phyloP scores from a whole-genome alignment of 305 asterid genomes.

The Striga hermonthica region DNA sequence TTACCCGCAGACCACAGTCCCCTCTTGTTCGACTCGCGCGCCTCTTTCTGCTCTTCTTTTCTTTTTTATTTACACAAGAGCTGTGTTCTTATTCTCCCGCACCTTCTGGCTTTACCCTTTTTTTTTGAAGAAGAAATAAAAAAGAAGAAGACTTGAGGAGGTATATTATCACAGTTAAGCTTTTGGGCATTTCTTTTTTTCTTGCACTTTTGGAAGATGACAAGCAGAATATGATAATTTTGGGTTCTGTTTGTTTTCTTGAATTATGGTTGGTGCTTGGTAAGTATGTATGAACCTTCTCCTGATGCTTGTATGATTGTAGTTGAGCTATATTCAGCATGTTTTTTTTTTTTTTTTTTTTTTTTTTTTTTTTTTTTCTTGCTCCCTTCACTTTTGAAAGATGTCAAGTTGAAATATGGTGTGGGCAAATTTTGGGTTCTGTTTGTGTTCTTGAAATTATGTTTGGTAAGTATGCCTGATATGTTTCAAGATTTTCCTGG shows the following conservation, averaged over 20 bases:
- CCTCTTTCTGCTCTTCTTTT: slow-evolving; percentile 23
- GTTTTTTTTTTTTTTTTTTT: not conserved
- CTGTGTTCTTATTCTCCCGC: not conserved
- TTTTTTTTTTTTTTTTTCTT: not conserved
- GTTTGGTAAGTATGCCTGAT: not conserved
- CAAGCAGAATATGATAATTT: not conserved
- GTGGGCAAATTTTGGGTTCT: not conserved
- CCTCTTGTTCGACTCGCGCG: slow-evolving; percentile 20
- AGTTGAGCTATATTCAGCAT: not conserved
- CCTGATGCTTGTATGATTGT: not conserved
- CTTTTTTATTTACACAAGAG: too few species aligned
- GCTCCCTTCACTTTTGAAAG: not conserved
- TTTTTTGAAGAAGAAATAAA: not conserved
- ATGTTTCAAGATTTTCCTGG: not conserved
- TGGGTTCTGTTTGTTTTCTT: not conserved
- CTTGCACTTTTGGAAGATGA: not conserved
- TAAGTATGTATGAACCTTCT: not conserved
- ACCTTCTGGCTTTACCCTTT: slow-evolving; percentile 6
- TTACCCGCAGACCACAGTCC: slow-evolving; percentile 7
- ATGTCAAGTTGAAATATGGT: not conserved
- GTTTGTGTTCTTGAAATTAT: not conserved
- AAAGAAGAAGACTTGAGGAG: slow-evolving; percentile 1
- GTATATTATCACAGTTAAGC: not conserved
- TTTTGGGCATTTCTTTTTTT: not conserved
- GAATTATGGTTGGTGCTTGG: not conserved